phyloP scores from a whole-genome alignment of 257 asterid genomes.

The Nicotiana undulata region DNA sequence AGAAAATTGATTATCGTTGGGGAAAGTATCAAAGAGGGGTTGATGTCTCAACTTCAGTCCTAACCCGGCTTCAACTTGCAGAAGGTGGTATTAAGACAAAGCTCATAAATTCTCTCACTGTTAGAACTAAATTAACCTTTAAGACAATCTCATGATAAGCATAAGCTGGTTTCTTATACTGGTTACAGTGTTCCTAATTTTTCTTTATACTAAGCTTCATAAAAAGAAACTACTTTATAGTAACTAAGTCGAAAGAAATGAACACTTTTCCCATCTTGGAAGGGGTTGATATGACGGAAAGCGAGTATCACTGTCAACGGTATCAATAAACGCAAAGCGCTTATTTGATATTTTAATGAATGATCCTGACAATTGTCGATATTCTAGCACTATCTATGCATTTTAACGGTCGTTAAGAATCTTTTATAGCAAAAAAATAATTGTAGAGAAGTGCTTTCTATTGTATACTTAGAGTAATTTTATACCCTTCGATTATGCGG shows the following conservation, averaged over 20 bases:
- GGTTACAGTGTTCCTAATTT: background rate
- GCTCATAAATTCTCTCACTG: background rate
- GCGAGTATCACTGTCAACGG: too few relatives aligned
- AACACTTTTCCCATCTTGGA: too few relatives aligned
- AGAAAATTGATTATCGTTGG: background rate
- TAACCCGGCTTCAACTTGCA: background rate
- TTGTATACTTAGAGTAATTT: background rate
- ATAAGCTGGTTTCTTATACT: too few relatives aligned
- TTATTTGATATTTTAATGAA: too few relatives aligned
- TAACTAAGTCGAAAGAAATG: background rate
- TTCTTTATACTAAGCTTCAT: background rate
- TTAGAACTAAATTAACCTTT: background rate
- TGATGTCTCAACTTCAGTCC: background rate
- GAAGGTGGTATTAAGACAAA: background rate
- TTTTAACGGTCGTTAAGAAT: background rate
- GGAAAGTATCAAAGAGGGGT: background rate
- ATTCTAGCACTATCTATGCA: background rate
- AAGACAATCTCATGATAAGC: background rate
- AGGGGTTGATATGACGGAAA: too few relatives aligned
- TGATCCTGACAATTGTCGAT: background rate
- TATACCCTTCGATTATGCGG: background rate
- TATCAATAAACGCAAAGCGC: background rate
- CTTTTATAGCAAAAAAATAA: background rate
- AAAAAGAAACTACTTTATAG: too few relatives aligned
- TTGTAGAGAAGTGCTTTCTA: background rate